Evolutionary conservation across 805 yeast genomes (phyloP), one percentile per base, ranked within the genome.

Genomic region (Myxozyma monticola): DNA sequence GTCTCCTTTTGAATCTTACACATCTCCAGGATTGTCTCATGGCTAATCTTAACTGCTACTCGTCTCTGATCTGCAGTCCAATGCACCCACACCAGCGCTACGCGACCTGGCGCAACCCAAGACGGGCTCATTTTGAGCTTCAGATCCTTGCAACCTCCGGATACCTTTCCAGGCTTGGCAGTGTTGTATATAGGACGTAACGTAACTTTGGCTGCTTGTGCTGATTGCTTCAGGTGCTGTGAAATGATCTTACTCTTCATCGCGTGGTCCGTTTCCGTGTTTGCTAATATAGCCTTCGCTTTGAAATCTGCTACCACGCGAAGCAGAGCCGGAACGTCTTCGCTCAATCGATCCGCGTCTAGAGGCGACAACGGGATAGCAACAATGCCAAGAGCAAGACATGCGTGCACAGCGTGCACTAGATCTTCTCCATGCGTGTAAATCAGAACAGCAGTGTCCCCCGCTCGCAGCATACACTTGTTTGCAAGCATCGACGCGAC

Each of bases 1-100:
- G 98, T 91, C 64, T 91, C 97, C 60, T 93, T 91, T 63, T 88
- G 77, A 18, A 87, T 85, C 62, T 90, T 88, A 68, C 97, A 89
- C 66, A 87, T 77, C 1, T 88, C 84, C 59, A 90, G 68, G 10
- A 93, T 71, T 42, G 79, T 77, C 35, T 75, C 70, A 64, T 86
- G 93, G 21, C 79, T 80, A 54, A 79, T 67, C 17, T 71, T 71
- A 41, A 64, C 72, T 0, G 85, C 87, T 0, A 78, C 74, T 48
- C 85, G 73, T 17, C 79, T 74, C 60, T 85, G 85, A 61, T 88
- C 96, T 0, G 89, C 74, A 0, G 86, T 79, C 74, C 82, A 83
- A 56, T 79, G 74, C 14, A 86, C 65, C 85, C 93, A 81, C 0
- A 88, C 72, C 50, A 84, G 53, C 0, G 84, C 83, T 0, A 76